A percentile compares a stretch with the other conserved stretches of the same genome.
phyloP scores from a whole-genome alignment of 75 land plant species.

The Picea sitchensis region DNA sequence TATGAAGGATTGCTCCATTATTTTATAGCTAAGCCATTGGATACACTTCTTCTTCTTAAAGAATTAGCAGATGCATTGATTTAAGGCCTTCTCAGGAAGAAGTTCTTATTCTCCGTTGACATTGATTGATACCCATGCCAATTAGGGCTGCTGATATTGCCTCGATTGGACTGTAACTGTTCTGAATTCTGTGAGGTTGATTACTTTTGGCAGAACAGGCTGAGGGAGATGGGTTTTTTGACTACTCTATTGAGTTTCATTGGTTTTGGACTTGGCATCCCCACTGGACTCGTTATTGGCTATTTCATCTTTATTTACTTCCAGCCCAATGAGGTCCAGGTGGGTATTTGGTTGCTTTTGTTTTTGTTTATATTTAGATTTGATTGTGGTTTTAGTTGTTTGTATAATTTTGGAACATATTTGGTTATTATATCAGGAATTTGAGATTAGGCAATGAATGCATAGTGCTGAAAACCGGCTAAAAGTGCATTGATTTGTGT shows the following conservation, averaged over 20 bases:
- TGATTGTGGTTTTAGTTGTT: background rate
- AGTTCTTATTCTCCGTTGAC: too few relatives aligned
- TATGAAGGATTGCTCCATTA: too few relatives aligned
- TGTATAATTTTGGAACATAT: background rate
- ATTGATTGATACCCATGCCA: too few relatives aligned
- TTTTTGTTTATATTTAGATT: background rate
- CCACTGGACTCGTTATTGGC: constrained; percentile 61
- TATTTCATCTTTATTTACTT: constrained; percentile 83
- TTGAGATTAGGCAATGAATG: background rate
- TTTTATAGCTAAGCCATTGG: too few relatives aligned
- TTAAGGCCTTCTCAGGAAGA: too few relatives aligned
- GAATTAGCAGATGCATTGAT: too few relatives aligned
- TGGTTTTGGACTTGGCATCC: constrained; percentile 78
- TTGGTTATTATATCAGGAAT: background rate
- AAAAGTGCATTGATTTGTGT: background rate
- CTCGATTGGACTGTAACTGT: too few relatives aligned
- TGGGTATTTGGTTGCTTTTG: constrained; percentile 1
- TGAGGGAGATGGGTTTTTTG: constrained; percentile 57
- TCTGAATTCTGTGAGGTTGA: too few relatives aligned
- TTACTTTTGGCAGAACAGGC: too few relatives aligned
- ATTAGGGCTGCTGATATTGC: too few relatives aligned
- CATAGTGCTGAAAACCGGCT: too few relatives aligned
- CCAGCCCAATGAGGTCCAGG: constrained; percentile 57
- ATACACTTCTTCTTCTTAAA: too few relatives aligned
- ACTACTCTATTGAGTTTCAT: constrained; percentile 57